Evolutionary conservation across 805 yeast genomes (phyloP).

Genomic region (Metschnikowia orientalis): DNA sequence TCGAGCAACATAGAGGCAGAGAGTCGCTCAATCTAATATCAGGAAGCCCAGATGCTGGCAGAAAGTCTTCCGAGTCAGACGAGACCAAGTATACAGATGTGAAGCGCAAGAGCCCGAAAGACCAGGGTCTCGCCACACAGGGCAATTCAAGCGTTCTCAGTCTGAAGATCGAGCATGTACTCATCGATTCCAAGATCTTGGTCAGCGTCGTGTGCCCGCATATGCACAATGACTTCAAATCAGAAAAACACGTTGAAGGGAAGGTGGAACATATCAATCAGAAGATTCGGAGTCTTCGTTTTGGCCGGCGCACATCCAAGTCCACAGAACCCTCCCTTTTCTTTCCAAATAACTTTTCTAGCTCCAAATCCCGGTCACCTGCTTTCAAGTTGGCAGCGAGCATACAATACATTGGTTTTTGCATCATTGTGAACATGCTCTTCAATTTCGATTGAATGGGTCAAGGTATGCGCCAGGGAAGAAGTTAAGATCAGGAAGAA

Average conservation of each 20-base stretch:
- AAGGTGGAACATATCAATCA: constrained; percentile 1
- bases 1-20: no score
- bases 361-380: neutral
- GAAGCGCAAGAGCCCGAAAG: no score
- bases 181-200: constrained; percentile 12
- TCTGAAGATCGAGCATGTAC: constrained; percentile 7
- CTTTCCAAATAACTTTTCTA: constrained; percentile 1
- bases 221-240: constrained; percentile 11
- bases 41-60: no score
- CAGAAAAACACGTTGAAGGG: constrained; percentile 3
- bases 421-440: constrained; percentile 2
- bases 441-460: neutral
- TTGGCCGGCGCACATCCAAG: neutral
- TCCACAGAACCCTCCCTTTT: neutral
- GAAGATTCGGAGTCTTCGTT: neutral
- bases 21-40: no score
- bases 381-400: constrained; percentile 1
- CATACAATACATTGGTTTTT: constrained; percentile 1
- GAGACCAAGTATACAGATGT: no score
- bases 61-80: no score
- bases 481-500: no score
- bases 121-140: no score
- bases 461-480: neutral
- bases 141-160: neutral
- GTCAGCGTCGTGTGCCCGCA: constrained; percentile 12